Evolutionary conservation across 2,329 filamentous ascomycete genomes (phyloP).

Genomic region (Diaporthe sp.): DNA sequence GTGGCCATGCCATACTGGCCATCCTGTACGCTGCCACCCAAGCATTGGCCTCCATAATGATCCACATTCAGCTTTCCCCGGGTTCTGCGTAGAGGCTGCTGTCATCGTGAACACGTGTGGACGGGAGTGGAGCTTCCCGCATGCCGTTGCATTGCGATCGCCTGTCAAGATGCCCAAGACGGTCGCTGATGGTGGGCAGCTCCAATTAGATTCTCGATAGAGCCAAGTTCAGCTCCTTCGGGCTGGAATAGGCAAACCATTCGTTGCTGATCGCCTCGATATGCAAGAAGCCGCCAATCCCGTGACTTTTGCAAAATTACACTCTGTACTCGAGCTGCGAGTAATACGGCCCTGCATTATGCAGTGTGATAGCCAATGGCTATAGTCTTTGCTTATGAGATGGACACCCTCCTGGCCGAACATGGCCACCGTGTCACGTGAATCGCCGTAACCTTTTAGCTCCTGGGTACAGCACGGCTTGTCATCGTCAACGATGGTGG

Average conservation of each 20-base stretch:
- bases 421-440: too few relatives aligned
- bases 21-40: too few relatives aligned
- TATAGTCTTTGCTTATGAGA: not conserved
- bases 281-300: not conserved
- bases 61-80: not conserved
- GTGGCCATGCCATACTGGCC: not conserved
- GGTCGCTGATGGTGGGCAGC: not conserved
- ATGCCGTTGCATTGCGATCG: slow-evolving; percentile 3
- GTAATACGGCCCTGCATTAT: not conserved
- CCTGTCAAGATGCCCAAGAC: not conserved
- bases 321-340: not conserved
- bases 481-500: too few relatives aligned
- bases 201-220: not conserved
- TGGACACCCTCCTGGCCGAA: not conserved
- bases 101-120: not conserved
- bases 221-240: not conserved
- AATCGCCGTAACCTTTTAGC: too few relatives aligned
- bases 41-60: not conserved
- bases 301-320: not conserved
- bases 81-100: not conserved
- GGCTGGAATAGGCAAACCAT: not conserved
- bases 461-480: too few relatives aligned
- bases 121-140: not conserved
- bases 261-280: not conserved
- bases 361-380: not conserved